Conservation (phyloP, 805 yeast genomes). For the Metschnikowia continentalis region DNA sequence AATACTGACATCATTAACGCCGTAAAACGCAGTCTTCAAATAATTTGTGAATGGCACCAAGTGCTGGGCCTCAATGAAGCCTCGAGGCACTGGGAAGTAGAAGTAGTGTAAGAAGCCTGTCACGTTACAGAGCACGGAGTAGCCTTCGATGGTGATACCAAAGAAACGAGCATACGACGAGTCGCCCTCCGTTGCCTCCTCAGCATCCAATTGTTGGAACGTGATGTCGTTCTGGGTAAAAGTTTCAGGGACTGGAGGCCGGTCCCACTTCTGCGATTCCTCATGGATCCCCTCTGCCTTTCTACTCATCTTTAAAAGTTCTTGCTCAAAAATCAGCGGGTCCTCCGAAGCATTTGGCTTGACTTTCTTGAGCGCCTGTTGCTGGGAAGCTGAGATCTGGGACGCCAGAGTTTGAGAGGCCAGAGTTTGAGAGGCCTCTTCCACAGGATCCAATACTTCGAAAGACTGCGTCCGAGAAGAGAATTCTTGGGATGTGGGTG, state of each 20-base stretch:
- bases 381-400: slow-evolving; percentile 27
- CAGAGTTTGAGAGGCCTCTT: slow-evolving; percentile 6
- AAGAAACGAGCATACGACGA: slow-evolving; percentile 74
- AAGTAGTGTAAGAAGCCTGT: slow-evolving; percentile 86
- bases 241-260: slow-evolving; percentile 53
- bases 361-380: slow-evolving; percentile 31
- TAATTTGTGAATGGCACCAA: slow-evolving; percentile 44
- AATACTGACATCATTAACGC: slow-evolving; percentile 64
- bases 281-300: slow-evolving; percentile 22
- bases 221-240: slow-evolving; percentile 50
- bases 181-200: slow-evolving; percentile 63
- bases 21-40: slow-evolving; percentile 46
- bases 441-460: not conserved
- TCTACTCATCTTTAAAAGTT: slow-evolving; percentile 17
- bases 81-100: slow-evolving; percentile 86
- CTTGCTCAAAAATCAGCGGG: slow-evolving; percentile 28
- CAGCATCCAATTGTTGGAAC: slow-evolving; percentile 94
- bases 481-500: slow-evolving; percentile 23
- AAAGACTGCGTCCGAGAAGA: not conserved
- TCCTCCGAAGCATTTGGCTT: slow-evolving; percentile 32
- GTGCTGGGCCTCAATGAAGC: slow-evolving; percentile 56
- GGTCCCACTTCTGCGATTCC: slow-evolving; percentile 43
- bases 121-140: slow-evolving; percentile 86
- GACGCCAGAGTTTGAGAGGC: slow-evolving; percentile 18
- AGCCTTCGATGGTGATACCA: slow-evolving; percentile 86